Evolutionary conservation across 1,284 basidiomycete species (phyloP).

Genomic region (Trametes sp.): DNA sequence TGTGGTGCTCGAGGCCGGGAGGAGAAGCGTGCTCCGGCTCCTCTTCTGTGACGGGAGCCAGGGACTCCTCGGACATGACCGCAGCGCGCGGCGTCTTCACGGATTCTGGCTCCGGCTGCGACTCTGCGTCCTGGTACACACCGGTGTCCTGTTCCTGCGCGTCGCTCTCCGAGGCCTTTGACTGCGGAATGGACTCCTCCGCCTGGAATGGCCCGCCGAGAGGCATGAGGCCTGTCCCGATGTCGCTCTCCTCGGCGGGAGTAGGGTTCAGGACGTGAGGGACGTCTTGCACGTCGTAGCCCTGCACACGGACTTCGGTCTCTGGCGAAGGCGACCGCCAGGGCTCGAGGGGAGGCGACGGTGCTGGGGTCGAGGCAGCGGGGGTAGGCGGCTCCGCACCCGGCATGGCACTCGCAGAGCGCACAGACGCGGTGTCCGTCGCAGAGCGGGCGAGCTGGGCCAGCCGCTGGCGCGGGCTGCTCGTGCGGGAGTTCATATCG

Average conservation of each 20-base stretch:
- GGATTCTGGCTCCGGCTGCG: background rate
- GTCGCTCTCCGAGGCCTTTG: background rate
- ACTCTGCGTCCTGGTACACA: background rate
- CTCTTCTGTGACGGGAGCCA: constrained; percentile 6
- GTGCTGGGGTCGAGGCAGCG: constrained; percentile 1
- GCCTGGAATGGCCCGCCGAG: constrained; percentile 18
- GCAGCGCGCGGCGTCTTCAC: constrained; percentile 16
- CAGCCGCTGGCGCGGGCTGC: constrained; percentile 19
- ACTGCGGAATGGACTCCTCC: background rate
- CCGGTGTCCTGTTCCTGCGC: background rate
- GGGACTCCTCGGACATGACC: constrained; percentile 14
- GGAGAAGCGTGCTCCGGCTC: constrained; percentile 17
- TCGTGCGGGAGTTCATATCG: constrained; percentile 27
- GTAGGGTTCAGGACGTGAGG: constrained; percentile 13
- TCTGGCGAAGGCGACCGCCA: constrained; percentile 11
- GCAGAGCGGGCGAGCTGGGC: constrained; percentile 16
- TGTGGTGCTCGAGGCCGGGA: constrained; percentile 17
- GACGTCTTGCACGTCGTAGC: constrained; percentile 16
- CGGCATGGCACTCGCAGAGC: constrained; percentile 25
- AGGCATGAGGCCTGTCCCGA: constrained; percentile 19
- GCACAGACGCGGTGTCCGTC: constrained; percentile 25
- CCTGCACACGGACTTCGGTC: constrained; percentile 13
- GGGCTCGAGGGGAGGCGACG: constrained; percentile 10
- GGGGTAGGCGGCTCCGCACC: constrained; percentile 31
- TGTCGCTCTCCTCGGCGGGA: constrained; percentile 12